phyloP scores from a whole-genome alignment of 2,329 filamentous ascomycete species.

The Fusarium drepaniforme region DNA sequence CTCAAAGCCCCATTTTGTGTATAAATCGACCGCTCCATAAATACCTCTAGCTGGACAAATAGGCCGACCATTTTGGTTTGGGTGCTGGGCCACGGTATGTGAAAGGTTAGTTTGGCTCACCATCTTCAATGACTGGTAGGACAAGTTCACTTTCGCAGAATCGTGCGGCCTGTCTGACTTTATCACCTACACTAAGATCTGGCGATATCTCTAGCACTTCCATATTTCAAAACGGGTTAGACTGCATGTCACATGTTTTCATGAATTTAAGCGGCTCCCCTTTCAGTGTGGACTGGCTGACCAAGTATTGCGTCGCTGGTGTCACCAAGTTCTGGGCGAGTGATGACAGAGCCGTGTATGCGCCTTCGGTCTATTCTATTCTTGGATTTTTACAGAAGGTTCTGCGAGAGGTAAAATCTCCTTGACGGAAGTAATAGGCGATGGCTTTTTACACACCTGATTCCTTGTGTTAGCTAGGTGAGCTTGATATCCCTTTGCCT shows the following conservation, averaged over 20 bases:
- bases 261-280: background rate
- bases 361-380: background rate
- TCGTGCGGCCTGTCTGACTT: background rate
- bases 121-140: background rate
- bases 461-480: background rate
- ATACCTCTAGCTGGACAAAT: background rate
- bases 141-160: background rate
- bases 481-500: too few relatives aligned
- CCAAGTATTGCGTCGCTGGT: background rate
- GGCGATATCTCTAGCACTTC: background rate
- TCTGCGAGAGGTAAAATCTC: background rate
- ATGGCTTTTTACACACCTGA: background rate
- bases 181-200: background rate
- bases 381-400: background rate
- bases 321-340: background rate
- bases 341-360: background rate
- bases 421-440: too few relatives aligned
- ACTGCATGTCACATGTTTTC: background rate
- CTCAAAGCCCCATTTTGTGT: too few relatives aligned
- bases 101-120: background rate
- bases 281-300: background rate
- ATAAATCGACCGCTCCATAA: background rate
- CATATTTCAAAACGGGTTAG: background rate
- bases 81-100: background rate
- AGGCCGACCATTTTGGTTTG: background rate